Conservation (phyloP, 768 basidiomycete genomes). For the Suillus ampliporus region DNA sequence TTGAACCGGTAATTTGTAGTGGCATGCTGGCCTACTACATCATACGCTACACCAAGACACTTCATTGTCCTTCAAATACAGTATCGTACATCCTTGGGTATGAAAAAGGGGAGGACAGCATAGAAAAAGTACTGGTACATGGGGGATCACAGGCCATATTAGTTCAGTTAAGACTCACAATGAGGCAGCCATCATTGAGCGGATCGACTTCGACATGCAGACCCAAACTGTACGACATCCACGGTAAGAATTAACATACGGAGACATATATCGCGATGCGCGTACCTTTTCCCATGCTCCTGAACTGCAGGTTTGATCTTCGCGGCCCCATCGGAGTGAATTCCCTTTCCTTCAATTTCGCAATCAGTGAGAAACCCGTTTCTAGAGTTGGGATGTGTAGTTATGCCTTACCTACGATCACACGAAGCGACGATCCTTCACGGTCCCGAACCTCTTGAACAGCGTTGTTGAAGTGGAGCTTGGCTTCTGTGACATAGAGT, state of each 20-base stretch:
- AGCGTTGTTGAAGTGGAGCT: slow-evolving; percentile 67
- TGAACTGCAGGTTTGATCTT: slow-evolving; percentile 90
- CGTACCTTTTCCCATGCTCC: slow-evolving; percentile 75
- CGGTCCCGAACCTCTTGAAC: slow-evolving; percentile 61
- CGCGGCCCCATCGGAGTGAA: slow-evolving; percentile 75
- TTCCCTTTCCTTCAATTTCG: slow-evolving; percentile 65
- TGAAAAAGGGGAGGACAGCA: not conserved
- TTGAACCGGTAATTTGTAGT: too few species aligned
- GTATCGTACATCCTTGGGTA: not conserved
- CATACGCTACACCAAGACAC: not conserved
- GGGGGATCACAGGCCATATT: too few species aligned
- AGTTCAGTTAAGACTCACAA: slow-evolving; percentile 52
- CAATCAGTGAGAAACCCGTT: too few species aligned
- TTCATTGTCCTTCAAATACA: not conserved
- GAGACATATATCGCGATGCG: not conserved
- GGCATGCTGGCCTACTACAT: too few species aligned
- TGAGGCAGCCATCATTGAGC: slow-evolving; percentile 76
- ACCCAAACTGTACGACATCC: slow-evolving; percentile 50
- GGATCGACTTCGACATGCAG: slow-evolving; percentile 75
- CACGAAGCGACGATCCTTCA: slow-evolving; percentile 61
- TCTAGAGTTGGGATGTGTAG: not conserved
- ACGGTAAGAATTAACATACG: not conserved
- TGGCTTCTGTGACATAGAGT: slow-evolving; percentile 88
- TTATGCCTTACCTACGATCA: slow-evolving; percentile 75
- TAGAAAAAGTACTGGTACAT: too few species aligned